Percentiles rank a stretch among this genome's conserved stretches.
Evolutionary conservation across 371 early-diverging fungal species (phyloP).

Genomic region (Batkoa obscura): DNA sequence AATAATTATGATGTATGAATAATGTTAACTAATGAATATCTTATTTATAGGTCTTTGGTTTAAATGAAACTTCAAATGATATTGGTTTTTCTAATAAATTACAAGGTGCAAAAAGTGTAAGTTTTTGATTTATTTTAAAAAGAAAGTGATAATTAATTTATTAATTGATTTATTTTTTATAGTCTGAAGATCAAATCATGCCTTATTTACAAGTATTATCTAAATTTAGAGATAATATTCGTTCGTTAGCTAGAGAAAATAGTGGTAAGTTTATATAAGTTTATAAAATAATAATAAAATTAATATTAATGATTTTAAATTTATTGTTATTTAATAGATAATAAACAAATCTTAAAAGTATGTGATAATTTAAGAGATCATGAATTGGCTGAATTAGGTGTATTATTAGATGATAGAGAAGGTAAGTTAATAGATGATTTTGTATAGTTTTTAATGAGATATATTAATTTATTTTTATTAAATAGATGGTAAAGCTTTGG

Average conservation of each 20-base stretch:
- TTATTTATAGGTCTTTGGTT: no score
- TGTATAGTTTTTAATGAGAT: not conserved
- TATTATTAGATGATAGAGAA: conserved; percentile 82
- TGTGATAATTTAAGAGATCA: conserved; percentile 79
- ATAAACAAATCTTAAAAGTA: conserved; percentile 43
- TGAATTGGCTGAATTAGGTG: conserved; percentile 66
- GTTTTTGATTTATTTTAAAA: no score
- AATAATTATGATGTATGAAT: conserved; percentile 15
- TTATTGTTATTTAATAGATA: conserved; percentile 1
- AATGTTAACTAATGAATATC: no score
- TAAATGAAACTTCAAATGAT: conserved; percentile 29
- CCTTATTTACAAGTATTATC: conserved; percentile 66
- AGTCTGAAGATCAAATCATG: conserved; percentile 47
- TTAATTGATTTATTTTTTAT: not conserved
- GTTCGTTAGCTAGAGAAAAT: conserved; percentile 39
- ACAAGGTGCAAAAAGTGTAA: no score
- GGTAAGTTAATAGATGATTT: conserved; percentile 11
- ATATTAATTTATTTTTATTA: not conserved
- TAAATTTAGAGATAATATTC: conserved; percentile 72
- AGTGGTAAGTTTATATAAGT: conserved; percentile 10
- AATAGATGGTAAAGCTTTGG: conserved; percentile 64
- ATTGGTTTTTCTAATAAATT: no score
- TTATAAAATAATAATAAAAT: not conserved
- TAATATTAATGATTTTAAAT: not conserved
- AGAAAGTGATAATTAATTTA: conserved; percentile 12